phyloP scores from a whole-genome alignment of 2,329 filamentous ascomycete genomes.

The Nectriaceae sp. region DNA sequence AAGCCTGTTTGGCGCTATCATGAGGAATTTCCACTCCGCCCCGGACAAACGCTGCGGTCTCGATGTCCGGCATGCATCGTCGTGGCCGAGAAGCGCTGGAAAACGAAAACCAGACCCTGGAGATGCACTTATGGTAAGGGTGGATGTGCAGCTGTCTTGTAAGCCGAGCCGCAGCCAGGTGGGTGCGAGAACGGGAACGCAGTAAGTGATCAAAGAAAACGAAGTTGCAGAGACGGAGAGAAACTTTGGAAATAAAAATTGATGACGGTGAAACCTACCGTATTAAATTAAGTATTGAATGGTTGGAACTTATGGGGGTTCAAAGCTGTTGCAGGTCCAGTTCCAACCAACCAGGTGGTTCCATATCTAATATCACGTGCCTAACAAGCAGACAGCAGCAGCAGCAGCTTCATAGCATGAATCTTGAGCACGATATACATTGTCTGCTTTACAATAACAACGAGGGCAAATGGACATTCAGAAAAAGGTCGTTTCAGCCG shows the following conservation, averaged over 20 bases:
- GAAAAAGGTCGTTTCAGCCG: background rate
- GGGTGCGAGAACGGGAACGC: background rate
- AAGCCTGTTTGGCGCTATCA: slow-evolving; percentile 21
- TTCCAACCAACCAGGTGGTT: background rate
- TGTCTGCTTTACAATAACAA: background rate
- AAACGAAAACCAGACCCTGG: slow-evolving; percentile 14
- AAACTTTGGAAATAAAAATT: background rate
- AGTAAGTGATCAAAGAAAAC: background rate
- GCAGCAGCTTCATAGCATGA: background rate
- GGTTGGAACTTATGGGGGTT: background rate
- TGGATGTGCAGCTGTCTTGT: slow-evolving; percentile 1
- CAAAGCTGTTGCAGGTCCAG: background rate
- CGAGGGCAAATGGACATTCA: background rate
- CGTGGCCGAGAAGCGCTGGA: slow-evolving; percentile 17
- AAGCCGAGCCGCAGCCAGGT: background rate
- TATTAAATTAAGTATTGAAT: background rate
- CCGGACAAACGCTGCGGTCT: slow-evolving; percentile 18
- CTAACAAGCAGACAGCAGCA: background rate
- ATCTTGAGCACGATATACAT: no score
- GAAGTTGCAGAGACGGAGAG: background rate
- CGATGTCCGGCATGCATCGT: slow-evolving; percentile 16
- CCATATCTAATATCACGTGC: background rate
- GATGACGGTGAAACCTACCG: background rate
- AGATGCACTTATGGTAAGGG: slow-evolving; percentile 6
- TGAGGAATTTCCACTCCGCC: slow-evolving; percentile 26